Conservation (phyloP, 768 basidiomycete species). For the Cyathus striatus region DNA sequence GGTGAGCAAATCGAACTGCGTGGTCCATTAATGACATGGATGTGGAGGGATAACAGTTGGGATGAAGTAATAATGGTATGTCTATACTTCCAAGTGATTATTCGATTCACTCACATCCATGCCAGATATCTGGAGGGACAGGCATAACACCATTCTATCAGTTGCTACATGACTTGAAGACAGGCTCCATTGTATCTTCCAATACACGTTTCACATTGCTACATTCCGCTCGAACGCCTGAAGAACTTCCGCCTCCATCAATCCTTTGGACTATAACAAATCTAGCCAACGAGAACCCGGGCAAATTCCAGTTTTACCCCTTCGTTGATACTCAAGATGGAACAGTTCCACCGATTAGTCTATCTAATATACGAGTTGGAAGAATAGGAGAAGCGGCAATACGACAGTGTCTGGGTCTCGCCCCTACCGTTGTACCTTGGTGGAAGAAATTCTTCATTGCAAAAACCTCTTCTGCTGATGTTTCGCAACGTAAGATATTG, state of each 20-base stretch:
- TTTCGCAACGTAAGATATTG: constrained; percentile 35
- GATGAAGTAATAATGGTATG: constrained; percentile 79
- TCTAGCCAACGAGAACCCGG: constrained; percentile 46
- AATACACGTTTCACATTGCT: constrained; percentile 65
- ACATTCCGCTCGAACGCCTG: constrained; percentile 58
- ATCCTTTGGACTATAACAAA: constrained; percentile 49
- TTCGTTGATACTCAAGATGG: constrained; percentile 55
- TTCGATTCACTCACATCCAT: not conserved
- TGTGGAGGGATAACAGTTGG: constrained; percentile 49
- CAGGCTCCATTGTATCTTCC: constrained; percentile 17
- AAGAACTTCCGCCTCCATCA: constrained; percentile 64
- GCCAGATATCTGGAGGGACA: constrained; percentile 81
- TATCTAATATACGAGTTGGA: constrained; percentile 33
- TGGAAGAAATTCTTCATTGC: constrained; percentile 28
- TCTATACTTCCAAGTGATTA: constrained; percentile 1
- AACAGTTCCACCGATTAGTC: constrained; percentile 10
- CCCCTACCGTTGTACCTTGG: constrained; percentile 21
- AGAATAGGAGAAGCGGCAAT: constrained; percentile 51
- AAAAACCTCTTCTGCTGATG: constrained; percentile 10
- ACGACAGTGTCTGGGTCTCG: constrained; percentile 30
- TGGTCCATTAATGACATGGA: constrained; percentile 71
- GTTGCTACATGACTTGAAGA: constrained; percentile 55
- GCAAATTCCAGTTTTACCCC: constrained; percentile 49
- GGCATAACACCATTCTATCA: constrained; percentile 86
- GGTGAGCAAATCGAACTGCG: constrained; percentile 74